These are phyloP conservation scores for Fistulifera pelliculosa DNA, from an alignment of 108 stramenopile genomes.

Conservation along the genomic window DNA sequence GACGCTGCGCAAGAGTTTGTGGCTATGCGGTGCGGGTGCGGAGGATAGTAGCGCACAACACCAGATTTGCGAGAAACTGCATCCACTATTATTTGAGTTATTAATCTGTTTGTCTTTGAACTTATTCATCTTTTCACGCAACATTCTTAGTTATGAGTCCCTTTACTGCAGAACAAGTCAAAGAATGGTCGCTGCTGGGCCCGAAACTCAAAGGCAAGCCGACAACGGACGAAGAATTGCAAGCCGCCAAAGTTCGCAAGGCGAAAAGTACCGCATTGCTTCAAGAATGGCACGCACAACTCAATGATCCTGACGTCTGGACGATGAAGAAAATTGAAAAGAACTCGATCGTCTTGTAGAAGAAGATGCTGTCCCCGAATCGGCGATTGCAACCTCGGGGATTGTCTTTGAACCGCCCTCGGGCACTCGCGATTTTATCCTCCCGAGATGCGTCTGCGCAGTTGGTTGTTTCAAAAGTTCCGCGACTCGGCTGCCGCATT, in stretches of 20 bases:
- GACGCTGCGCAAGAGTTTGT: no score
- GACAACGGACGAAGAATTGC: constrained; percentile 26
- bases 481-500: constrained; percentile 62
- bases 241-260: constrained; percentile 25
- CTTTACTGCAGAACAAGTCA: constrained; percentile 28
- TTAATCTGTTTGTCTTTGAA: no score
- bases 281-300: constrained; percentile 18
- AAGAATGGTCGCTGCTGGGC: constrained; percentile 36
- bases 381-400: background rate
- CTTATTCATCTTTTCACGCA: no score
- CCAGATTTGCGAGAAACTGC: no score
- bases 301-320: constrained; percentile 26
- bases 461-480: constrained; percentile 89
- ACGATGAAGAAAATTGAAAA: constrained; percentile 39
- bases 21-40: no score
- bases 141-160: constrained; percentile 12
- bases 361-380: constrained; percentile 5
- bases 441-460: constrained; percentile 77
- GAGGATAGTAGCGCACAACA: no score
- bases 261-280: constrained; percentile 32
- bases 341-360: constrained; percentile 38
- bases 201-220: constrained; percentile 41
- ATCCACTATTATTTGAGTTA: no score
- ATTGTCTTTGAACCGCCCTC: constrained; percentile 59
- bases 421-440: constrained; percentile 97